phyloP scores from a whole-genome alignment of 495 filamentous ascomycete genomes.

The Tuber calosporum region DNA sequence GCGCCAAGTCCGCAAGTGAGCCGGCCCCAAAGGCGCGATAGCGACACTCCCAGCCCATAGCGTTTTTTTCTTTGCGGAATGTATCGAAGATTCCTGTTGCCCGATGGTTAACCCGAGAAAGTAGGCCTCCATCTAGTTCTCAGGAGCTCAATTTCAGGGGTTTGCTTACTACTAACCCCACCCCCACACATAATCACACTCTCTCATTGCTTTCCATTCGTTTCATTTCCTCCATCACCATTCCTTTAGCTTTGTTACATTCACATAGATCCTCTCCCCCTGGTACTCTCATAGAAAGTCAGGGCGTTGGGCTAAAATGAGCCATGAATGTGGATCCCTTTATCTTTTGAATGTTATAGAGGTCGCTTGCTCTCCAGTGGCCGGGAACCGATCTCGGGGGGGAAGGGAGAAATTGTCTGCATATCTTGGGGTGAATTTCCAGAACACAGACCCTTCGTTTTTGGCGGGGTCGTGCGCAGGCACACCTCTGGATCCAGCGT shows the following conservation, averaged over 20 bases:
- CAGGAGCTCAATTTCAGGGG: neutral
- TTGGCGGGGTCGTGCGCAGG: no score
- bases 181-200: neutral
- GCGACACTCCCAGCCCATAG: neutral
- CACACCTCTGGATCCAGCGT: no score
- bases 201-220: neutral
- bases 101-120: neutral
- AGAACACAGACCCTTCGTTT: neutral
- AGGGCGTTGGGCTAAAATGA: neutral
- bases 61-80: neutral
- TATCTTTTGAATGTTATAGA: neutral
- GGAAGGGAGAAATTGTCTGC: neutral
- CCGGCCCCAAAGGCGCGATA: neutral
- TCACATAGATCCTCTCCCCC: neutral
- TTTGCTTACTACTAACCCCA: neutral
- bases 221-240: neutral
- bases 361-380: neutral
- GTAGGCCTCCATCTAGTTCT: neutral
- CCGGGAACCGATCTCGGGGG: neutral
- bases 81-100: neutral
- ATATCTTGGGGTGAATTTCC: neutral
- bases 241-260: neutral
- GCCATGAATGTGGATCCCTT: neutral
- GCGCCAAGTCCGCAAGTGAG: neutral
- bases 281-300: neutral